Evolutionary conservation across 192 early-diverging fungal species (phyloP), one percentile per base, ranked within the genome.

Genomic region (Spizellomyces sp.): DNA sequence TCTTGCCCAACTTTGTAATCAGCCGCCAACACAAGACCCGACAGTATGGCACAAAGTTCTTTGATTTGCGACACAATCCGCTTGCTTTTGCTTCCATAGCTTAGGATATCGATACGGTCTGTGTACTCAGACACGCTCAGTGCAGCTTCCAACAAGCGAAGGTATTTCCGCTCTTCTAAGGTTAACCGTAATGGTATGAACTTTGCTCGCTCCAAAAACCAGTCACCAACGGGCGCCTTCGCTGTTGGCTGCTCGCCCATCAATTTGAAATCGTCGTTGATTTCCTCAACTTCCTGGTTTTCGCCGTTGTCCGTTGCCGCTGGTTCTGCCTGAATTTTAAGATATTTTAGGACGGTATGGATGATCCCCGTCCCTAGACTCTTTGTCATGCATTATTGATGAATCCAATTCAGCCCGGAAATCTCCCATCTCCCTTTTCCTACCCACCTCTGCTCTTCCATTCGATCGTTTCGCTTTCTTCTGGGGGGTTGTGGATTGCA

Each of bases 51-150:
- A 73, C 98, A 99, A 36, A 99, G 84, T 72, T 98, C 96, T 62
- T 93, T 92, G 76, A 99, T 98, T 77, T 99, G 98, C 50, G 83
- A 82, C 5, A 99, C 92, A 41, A 94, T 95, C 43, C 96, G 90
- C 78, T 92, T 93, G 36, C 88, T 74, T 75, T 96, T 96, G 84
- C 82, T 91, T 27, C 70, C 48, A 63, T 93, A 93, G 36, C 86
- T 87, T 27, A 96, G 79, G 27, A 93, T 81, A 64, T 93, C 92
- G 46, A 93, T 85, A 71, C 90, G 90, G 79, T 93, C 92, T 2
- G 92, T 93, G 82, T 93, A 93, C 78, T 93, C 92, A 69, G 90
- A 91, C 17, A 98, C 98, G 62, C 90, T 92, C 41, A 99, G 83
- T 0, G 92, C 96, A 8, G 98, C 93, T 77, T 99, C 98, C 22